Percentiles rank a stretch among this genome's conserved stretches.
phyloP scores from a whole-genome alignment of 768 basidiomycete genomes.

The Termitomyces sp. region DNA sequence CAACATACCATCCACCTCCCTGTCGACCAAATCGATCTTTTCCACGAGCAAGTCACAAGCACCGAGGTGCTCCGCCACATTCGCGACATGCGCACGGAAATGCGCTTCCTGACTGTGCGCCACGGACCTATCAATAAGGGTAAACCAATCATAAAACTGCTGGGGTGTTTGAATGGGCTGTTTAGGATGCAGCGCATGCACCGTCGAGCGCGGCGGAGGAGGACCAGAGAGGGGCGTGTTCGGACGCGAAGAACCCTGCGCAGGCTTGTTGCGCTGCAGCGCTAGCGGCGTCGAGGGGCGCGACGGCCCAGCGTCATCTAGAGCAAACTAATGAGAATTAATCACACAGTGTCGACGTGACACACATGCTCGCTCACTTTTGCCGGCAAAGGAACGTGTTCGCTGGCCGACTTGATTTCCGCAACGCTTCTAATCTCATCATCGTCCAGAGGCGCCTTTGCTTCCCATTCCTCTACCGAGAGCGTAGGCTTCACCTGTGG shows the following conservation, averaged over 20 bases:
- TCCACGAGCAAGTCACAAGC: constrained; percentile 75
- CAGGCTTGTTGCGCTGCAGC: constrained; percentile 24
- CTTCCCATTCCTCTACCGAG: constrained; percentile 89
- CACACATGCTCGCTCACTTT: constrained; percentile 50
- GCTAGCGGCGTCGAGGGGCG: constrained; percentile 34
- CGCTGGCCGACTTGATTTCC: constrained; percentile 54
- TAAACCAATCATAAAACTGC: constrained; percentile 97
- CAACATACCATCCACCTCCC: constrained; percentile 75
- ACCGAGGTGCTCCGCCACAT: constrained; percentile 68
- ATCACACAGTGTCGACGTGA: constrained; percentile 1
- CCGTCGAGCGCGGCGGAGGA: constrained; percentile 5
- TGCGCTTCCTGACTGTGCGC: constrained; percentile 93
- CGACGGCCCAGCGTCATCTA: constrained; percentile 24
- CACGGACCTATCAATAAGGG: constrained; percentile 82
- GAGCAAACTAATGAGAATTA: constrained; percentile 21
- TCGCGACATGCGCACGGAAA: constrained; percentile 80
- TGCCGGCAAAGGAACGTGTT: constrained; percentile 57
- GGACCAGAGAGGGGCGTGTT: constrained; percentile 29
- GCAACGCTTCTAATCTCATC: constrained; percentile 61
- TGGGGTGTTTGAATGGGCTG: constrained; percentile 85
- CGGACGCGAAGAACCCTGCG: constrained; percentile 31
- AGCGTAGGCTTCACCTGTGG: constrained; percentile 37
- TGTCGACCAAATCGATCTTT: constrained; percentile 67
- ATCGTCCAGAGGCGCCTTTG: constrained; percentile 71
- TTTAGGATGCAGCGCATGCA: constrained; percentile 65